Evolutionary conservation across 148 eudicot genomes (phyloP), one percentile per base, ranked within the genome.

Genomic region (Amaranthus palmeri): DNA sequence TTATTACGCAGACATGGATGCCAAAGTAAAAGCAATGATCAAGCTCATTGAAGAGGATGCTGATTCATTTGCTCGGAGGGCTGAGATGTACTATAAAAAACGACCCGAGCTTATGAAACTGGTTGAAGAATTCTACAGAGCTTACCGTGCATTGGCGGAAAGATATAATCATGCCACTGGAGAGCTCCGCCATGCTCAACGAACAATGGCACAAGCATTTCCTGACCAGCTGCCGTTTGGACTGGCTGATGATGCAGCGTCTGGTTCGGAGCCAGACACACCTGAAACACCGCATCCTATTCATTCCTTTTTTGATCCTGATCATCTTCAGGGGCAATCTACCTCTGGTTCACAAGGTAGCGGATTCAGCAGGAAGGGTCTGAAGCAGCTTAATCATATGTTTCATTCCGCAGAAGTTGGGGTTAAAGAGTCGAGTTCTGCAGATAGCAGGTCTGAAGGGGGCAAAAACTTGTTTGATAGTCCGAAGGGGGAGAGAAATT

Each of bases 11-110:
- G 99, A 95, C 68, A 91, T 95, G 84, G 99, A 95, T 77, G 72
- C 86, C 81, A 95, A 95, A 77, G 96, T 95, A 10, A 95, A 95
- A 81, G 71, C 90, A 57, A 95, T 95, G 99, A 91, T 95, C 76
- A 95, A 91, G 81, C 93, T 95, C 73, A 91, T 95, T 65, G 97
- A 91, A 79, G 99, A 95, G 86, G 99, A 95, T 82, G 99, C 99
- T 41, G 99, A 95, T 82, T 95, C 99, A 75, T 95, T 95, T 85
- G 99, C 99, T 53, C 85, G 97, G 80, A 85, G 97, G 76, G 99
- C 99, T 13, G 99, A 95, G 74, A 95, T 95, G 99, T 95, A 95
- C 83, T 95, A 95, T 61, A 88, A 89, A 79, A 95, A 95, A 73
- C 81, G 99, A n/a, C 99, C 99, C 0, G 99, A 95, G 77, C 88